phyloP scores from a whole-genome alignment of 257 asterid species.

The Solanum sitiens region DNA sequence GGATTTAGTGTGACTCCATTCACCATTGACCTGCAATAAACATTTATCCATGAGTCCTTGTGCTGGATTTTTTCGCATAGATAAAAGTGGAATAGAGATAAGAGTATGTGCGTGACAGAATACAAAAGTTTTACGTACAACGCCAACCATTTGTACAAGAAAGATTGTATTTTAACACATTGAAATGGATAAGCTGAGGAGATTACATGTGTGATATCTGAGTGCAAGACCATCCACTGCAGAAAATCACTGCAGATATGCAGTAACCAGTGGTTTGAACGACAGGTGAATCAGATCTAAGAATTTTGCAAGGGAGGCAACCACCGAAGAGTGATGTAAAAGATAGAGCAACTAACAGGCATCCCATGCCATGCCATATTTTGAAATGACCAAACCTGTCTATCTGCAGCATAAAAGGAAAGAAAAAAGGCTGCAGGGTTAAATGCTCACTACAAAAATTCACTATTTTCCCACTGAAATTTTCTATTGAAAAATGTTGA shows the following conservation, averaged over 20 bases:
- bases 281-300: conserved; percentile 48
- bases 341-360: conserved; percentile 65
- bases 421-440: neutral
- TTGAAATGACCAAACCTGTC: conserved; percentile 78
- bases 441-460: neutral
- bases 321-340: conserved; percentile 93
- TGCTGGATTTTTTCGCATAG: neutral
- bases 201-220: conserved; percentile 84
- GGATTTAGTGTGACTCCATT: conserved; percentile 85
- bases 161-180: neutral
- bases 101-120: neutral
- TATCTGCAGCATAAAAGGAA: conserved; percentile 34
- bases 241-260: conserved; percentile 69
- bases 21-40: conserved; percentile 79
- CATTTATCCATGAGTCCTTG: neutral
- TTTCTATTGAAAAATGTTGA: too few relatives aligned
- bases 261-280: conserved; percentile 56
- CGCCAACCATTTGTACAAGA: neutral
- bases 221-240: conserved; percentile 91
- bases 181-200: neutral
- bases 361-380: conserved; percentile 74
- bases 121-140: neutral
- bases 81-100: neutral
- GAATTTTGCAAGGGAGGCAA: conserved; percentile 68
- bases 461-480: neutral